These are phyloP conservation scores for Colletotrichum karsti DNA, from an alignment of 2,329 filamentous ascomycete species.

Conservation along the genomic window DNA sequence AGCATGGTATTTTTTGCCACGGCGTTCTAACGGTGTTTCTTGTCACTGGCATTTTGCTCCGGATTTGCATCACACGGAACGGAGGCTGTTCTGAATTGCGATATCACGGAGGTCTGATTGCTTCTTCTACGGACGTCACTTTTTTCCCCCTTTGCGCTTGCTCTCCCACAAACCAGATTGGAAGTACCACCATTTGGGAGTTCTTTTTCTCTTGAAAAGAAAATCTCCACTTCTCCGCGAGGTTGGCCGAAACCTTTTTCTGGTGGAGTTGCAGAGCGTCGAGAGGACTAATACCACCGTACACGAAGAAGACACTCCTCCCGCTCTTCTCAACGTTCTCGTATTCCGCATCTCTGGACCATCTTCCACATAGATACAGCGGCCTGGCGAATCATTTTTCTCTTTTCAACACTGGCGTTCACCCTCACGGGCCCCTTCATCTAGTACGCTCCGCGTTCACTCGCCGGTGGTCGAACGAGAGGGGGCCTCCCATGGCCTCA, in stretches of 20 bases:
- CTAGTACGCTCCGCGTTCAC: conserved; percentile 21
- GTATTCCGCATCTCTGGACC: conserved; percentile 8
- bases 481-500: background rate
- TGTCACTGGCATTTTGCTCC: conserved; percentile 21
- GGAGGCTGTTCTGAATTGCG: conserved; percentile 23
- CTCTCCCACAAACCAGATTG: conserved; percentile 61
- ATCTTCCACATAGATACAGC: conserved; percentile 11
- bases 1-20: conserved; percentile 20
- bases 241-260: conserved; percentile 56
- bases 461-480: conserved; percentile 17
- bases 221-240: conserved; percentile 58
- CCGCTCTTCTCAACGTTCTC: conserved; percentile 35
- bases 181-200: conserved; percentile 55
- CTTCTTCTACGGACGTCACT: conserved; percentile 35
- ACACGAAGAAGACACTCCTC: conserved; percentile 36
- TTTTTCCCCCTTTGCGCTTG: conserved; percentile 42
- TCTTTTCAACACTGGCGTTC: conserved; percentile 31
- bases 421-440: background rate
- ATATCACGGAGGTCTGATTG: conserved; percentile 28
- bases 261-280: conserved; percentile 51
- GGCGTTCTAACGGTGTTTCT: conserved; percentile 24
- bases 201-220: conserved; percentile 33
- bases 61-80: conserved; percentile 17
- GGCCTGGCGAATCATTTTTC: conserved; percentile 1
- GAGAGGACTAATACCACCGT: conserved; percentile 44